Evolutionary conservation across 1,139 yeast species (phyloP).

Genomic region (Spencermartinsiella ligniputridi): DNA sequence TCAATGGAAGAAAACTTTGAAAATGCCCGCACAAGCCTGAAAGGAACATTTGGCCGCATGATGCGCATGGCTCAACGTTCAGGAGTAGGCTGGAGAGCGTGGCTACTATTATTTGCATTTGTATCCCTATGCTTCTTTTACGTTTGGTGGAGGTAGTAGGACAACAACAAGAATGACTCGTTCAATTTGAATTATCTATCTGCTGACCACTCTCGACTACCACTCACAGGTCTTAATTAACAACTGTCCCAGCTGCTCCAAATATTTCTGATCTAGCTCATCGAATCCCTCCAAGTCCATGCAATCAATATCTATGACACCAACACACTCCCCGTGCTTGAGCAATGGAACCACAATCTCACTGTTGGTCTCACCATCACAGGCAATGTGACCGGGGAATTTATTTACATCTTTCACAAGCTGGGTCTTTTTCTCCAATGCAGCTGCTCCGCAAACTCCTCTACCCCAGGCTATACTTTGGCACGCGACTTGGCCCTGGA

Average conservation of each 20-base stretch:
- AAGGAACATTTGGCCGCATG: conserved; percentile 69
- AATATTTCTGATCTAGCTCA: conserved; percentile 50
- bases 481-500: conserved; percentile 96
- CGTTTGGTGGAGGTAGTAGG: conserved; percentile 55
- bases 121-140: conserved; percentile 68
- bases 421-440: conserved; percentile 53
- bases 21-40: conserved; percentile 44
- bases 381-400: conserved; percentile 93
- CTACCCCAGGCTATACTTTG: conserved; percentile 70
- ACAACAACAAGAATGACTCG: too few relatives aligned
- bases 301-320: conserved; percentile 88
- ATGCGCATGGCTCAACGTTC: conserved; percentile 76
- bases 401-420: conserved; percentile 69
- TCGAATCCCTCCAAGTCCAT: conserved; percentile 59
- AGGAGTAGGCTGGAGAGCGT: conserved; percentile 73
- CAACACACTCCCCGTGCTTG: conserved; percentile 45
- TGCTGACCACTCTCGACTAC: conserved; percentile 9
- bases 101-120: conserved; percentile 64
- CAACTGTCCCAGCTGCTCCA: conserved; percentile 55
- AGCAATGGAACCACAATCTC: conserved; percentile 88
- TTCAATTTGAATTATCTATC: too few relatives aligned
- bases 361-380: conserved; percentile 91
- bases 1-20: conserved; percentile 49
- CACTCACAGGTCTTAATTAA: conserved; percentile 49
- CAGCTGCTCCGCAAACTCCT: conserved; percentile 94